Evolutionary conservation across 139 green algal species (phyloP), one percentile per base, ranked within the genome.

Genomic region (Coelastrella sp.): DNA sequence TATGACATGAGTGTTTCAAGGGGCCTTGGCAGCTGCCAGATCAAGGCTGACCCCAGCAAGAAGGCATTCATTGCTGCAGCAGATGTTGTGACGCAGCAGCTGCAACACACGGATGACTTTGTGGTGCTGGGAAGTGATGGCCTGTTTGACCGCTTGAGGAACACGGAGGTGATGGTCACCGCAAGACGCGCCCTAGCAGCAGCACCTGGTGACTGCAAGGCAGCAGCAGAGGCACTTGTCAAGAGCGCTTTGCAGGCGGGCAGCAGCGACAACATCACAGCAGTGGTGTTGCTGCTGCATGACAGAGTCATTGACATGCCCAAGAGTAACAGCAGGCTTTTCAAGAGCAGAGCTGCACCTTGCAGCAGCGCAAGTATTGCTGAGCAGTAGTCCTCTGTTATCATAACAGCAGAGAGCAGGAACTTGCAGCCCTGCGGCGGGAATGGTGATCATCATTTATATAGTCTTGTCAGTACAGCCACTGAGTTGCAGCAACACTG

Each of bases 121-220:
- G 12, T 96, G 19, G 35, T 96, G 61, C 49, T 96, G 85, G 91
- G 90, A 25, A 92, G 85, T 59, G 93, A 96, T 78, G 94, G 94
- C n/a, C 74, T 95, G 85, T 93, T 90, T 87, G 93, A 95, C 75
- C 76, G 82, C 65, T 58, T 97, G n/a, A 60, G 17, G 8, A 82
- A 59, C 75, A 60, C 25, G 11, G 85, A 90, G 70, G 85, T 66
- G 57, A 73, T 90, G 20, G 7, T 9, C 8, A 20, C 35, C 7
- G 85, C 35, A 24, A 65, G 85, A 15, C 72, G 73, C 1, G 19
- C 7, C 6, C 70, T 90, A 4, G 85, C 24, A 56, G 15, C 27
- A 6, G 19, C n/a, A 20, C 8, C 25, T 11, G 72, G 84, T 56
- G 56, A 72, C 17, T 72, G 7, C 7, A 73, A 17, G 0, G 49